These are phyloP conservation scores for Globisporangium middletonii DNA, from an alignment of 352 stramenopile genomes.

Conservation along the genomic window DNA sequence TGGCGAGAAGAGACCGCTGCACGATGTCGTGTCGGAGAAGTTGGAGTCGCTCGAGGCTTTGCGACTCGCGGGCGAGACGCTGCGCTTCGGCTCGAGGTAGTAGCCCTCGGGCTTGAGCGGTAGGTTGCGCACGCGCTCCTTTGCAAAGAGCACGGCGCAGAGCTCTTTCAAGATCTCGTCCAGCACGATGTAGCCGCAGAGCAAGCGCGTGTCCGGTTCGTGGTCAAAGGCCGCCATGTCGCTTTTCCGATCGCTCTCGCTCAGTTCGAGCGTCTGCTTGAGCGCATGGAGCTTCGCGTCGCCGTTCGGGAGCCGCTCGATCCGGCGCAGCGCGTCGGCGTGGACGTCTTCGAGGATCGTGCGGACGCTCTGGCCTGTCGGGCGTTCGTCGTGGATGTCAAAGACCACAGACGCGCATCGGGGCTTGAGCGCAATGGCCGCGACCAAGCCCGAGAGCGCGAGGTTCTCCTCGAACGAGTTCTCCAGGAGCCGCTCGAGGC, in stretches of 20 bases:
- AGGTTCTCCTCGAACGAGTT: conserved; percentile 84
- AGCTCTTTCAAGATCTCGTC: conserved; percentile 86
- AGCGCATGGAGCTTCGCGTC: conserved; percentile 37
- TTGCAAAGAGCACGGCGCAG: conserved; percentile 73
- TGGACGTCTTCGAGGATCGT: conserved; percentile 82
- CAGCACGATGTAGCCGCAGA: conserved; percentile 74
- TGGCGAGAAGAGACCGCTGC: conserved; percentile 4
- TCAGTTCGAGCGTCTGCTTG: conserved; percentile 50
- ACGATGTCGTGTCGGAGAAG: no score
- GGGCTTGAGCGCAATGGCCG: conserved; percentile 58
- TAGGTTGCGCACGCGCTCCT: conserved; percentile 62
- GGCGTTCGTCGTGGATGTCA: conserved; percentile 36
- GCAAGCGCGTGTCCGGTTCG: conserved; percentile 52
- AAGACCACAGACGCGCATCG: conserved; percentile 47
- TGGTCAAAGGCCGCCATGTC: conserved; percentile 47
- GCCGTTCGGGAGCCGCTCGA: conserved; percentile 55
- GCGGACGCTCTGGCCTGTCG: conserved; percentile 45
- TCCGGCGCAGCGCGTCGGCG: conserved; percentile 49
- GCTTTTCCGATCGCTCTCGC: conserved; percentile 48
- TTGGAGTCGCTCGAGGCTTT: conserved; percentile 25
- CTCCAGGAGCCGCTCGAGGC: conserved; percentile 67
- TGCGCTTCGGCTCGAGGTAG: conserved; percentile 71
- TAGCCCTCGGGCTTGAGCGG: conserved; percentile 78
- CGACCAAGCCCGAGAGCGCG: conserved; percentile 71
- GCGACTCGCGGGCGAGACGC: conserved; percentile 18